These are phyloP conservation scores for Scheffersomyces stipitis DNA, from an alignment of 805 yeast genomes.

Conservation along the genomic window DNA sequence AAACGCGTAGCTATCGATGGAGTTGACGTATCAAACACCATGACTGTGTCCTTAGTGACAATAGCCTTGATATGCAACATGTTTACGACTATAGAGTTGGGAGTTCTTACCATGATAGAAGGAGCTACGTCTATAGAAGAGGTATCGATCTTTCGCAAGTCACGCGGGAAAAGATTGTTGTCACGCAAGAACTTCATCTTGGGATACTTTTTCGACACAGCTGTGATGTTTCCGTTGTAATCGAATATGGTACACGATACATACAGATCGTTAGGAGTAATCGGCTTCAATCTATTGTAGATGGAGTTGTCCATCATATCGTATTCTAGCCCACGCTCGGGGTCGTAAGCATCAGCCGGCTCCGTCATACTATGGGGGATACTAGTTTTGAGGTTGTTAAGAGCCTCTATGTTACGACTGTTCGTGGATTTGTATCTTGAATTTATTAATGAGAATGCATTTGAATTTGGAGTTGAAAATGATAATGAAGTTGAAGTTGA, in stretches of 20 bases:
- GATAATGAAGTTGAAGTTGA: too few relatives aligned
- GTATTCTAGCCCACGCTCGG: neutral
- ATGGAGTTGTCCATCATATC: conserved; percentile 4
- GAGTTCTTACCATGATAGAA: conserved; percentile 73
- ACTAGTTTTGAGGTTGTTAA: neutral
- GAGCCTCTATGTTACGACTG: conserved; percentile 1
- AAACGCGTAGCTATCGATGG: conserved; percentile 67
- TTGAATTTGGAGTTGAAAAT: too few relatives aligned
- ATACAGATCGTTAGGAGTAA: conserved; percentile 48
- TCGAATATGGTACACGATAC: conserved; percentile 86
- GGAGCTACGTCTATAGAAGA: conserved; percentile 82
- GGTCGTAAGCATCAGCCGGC: neutral
- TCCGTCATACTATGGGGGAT: conserved; percentile 3
- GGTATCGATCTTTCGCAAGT: conserved; percentile 78
- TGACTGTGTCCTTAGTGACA: conserved; percentile 74
- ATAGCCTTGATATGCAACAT: conserved; percentile 86
- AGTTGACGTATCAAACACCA: conserved; percentile 77
- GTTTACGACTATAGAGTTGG: conserved; percentile 75
- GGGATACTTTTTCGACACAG: conserved; percentile 71
- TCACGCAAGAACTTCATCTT: conserved; percentile 68
- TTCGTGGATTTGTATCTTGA: conserved; percentile 2
- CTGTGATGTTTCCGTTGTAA: conserved; percentile 60
- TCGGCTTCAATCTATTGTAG: conserved; percentile 35
- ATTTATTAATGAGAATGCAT: too few relatives aligned
- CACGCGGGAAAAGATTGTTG: conserved; percentile 80